Percentiles rank a stretch among this genome's conserved stretches.
Evolutionary conservation across 176 grass and related monocot species (phyloP).

Genomic region (Calamus simplicifolius): DNA sequence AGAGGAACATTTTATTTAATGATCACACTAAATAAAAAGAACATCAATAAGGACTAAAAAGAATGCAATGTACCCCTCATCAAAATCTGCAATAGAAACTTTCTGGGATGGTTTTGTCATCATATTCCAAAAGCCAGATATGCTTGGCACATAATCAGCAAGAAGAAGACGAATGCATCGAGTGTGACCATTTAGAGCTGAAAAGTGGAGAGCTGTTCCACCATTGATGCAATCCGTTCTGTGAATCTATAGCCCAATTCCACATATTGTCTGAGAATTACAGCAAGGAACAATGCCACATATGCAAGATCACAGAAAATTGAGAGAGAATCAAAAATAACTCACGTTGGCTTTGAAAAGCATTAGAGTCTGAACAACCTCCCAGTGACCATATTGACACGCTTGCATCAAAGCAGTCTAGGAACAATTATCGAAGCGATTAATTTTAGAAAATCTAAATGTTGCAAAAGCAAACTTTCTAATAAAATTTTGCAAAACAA

Average conservation of each 20-base stretch:
- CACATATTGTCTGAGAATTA: background rate
- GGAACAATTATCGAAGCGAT: too few species aligned
- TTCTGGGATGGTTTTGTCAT: background rate
- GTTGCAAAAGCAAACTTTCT: too few species aligned
- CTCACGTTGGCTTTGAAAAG: constrained; percentile 4
- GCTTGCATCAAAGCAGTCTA: constrained; percentile 10
- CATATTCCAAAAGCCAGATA: constrained; percentile 5
- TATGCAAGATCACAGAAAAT: constrained; percentile 1
- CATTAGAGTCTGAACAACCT: constrained; percentile 8
- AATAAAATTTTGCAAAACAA: too few species aligned
- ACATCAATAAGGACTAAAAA: too few species aligned
- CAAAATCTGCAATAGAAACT: background rate
- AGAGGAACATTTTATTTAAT: background rate
- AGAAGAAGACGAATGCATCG: constrained; percentile 3
- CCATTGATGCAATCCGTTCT: constrained; percentile 12
- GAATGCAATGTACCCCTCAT: background rate
- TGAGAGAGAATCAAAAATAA: background rate
- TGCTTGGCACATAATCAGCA: constrained; percentile 8
- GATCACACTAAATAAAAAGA: too few species aligned
- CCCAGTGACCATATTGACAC: constrained; percentile 13
- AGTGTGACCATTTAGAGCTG: constrained; percentile 6
- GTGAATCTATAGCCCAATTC: constrained; percentile 2
- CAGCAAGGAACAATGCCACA: background rate
- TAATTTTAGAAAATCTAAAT: too few species aligned
- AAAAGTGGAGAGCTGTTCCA: constrained; percentile 11